Conservation (phyloP, 1,284 basidiomycete genomes). For the Ceraceosorus guamensis region DNA sequence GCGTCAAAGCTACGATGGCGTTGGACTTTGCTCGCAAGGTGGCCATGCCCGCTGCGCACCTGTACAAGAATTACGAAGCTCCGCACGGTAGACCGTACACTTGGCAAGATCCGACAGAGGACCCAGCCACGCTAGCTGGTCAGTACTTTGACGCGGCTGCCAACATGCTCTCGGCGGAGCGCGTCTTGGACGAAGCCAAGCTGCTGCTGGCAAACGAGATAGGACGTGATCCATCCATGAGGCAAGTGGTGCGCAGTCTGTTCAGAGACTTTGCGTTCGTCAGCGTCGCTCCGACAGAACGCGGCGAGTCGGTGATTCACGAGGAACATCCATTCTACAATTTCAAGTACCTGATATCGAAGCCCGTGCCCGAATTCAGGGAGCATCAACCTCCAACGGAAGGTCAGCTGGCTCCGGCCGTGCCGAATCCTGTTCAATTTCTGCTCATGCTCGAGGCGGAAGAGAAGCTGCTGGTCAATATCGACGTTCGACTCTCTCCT, state of each 20-base stretch:
- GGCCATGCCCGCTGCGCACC: slow-evolving; percentile 68
- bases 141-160: slow-evolving; percentile 41
- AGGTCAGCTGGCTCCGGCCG: slow-evolving; percentile 1
- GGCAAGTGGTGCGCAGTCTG: slow-evolving; percentile 68
- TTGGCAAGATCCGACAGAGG: slow-evolving; percentile 56
- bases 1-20: slow-evolving; percentile 70
- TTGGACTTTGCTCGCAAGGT: slow-evolving; percentile 71
- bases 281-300: slow-evolving; percentile 79
- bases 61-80: slow-evolving; percentile 70
- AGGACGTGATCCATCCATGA: slow-evolving; percentile 82
- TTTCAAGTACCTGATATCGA: slow-evolving; percentile 89
- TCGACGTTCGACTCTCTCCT: slow-evolving; percentile 60
- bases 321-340: slow-evolving; percentile 81
- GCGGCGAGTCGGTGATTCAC: slow-evolving; percentile 82
- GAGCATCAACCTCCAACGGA: neutral
- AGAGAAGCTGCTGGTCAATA: slow-evolving; percentile 72
- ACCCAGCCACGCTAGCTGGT: slow-evolving; percentile 27
- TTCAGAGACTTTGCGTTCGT: slow-evolving; percentile 74
- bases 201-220: slow-evolving; percentile 84
- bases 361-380: slow-evolving; percentile 66
- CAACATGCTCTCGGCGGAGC: slow-evolving; percentile 25
- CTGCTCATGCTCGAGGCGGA: slow-evolving; percentile 88
- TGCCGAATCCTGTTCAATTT: slow-evolving; percentile 59
- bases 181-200: slow-evolving; percentile 55
- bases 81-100: slow-evolving; percentile 53